Evolutionary conservation across 768 basidiomycete genomes (phyloP), one percentile per base, ranked within the genome.

Genomic region (Boletus tomentosulus): DNA sequence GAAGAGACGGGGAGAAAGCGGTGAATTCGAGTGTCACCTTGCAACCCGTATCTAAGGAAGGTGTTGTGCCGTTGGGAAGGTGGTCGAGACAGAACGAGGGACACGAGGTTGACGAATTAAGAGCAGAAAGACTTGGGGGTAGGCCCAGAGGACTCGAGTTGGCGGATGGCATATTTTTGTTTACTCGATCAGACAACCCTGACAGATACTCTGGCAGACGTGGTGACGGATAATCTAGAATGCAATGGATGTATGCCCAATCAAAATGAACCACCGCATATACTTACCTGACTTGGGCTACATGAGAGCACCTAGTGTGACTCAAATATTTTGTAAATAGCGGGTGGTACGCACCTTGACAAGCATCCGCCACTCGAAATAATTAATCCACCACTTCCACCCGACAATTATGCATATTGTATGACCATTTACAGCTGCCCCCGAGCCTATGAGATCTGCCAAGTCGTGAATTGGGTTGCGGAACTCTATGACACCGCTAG

Each of bases 401-500:
- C 71, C 72, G 3, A 73, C 43, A n/a, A 48, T 50, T 33, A 80
- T 37, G 42, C 50, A 43, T 42, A 82, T 54, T 6, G 57, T 62
- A 68, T 75, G 74, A n/a, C 74, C 75, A 50, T 78, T 69, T 6
- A 72, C 67, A 22, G 50, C 56, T 31, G 69, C 55, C 5, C 68
- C 65, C 4, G 67, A 65, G 30, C 55, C 63, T 44, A 81, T 56
- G 33, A 83, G 66, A 24, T 71, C 56, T 3, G 57, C 55, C 12
- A 82, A 61, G 55, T 78, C 74, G 50, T 62, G 49, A 11, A 57
- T 44, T 15, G 73, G 65, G 54, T 79, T 65, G 56, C 78, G 71
- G 43, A 81, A 49, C 59, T 83, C 82, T 13, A 82, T 57, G 12
- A 60, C 43, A 11, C 80, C 81, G 7, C 59, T 52, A 48, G 62